Evolutionary conservation across 2,329 filamentous ascomycete genomes (phyloP), one percentile per base, ranked within the genome.

Genomic region (Penicillium sclerotigenum): DNA sequence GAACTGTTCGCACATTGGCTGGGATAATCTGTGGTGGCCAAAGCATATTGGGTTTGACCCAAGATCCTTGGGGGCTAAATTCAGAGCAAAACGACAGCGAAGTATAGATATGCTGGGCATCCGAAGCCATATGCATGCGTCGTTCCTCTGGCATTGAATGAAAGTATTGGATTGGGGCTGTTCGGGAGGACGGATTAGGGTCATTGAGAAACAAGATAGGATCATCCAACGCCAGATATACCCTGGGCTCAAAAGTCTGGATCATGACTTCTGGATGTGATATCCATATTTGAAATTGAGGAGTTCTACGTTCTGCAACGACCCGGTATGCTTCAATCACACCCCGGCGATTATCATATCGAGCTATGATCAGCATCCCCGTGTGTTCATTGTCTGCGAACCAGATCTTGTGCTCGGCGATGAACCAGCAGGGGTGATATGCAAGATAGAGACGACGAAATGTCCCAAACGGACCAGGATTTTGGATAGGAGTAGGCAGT

Each of bases 391-490:
- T 81, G 71, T 96, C 90, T 57, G 85, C 83, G 68, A 96, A 93
- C 92, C 92, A 97, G 60, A 97, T 79, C 72, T 89, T 92, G 69
- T 89, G 80, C 49, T 83, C 85, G 0, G 89, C 81, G 1, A 97
- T 79, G 67, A 96, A 96, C 92, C 92, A 97, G 65, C 87, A 85
- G 0, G 88, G 87, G 60, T 94, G 83, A 69, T 94, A 89, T 20
- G 86, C 81, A 40, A 81, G 77, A 70, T 89, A 96, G 2, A 96
- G 82, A 26, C 88, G 81, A 55, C 83, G 84, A 73, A 87, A 96
- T 24, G 80, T 86, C 2, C 75, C 64, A 65, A 82, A 86, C 7
- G 87, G 86, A 7, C 79, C 80, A 0, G 86, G 79, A 1, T 80
- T 78, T 1, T 74, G 72, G 28, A 91, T 74, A 18, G 71, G 68